Evolutionary conservation across 768 basidiomycete species (phyloP), one percentile per base, ranked within the genome.

Genomic region (Leccinum sublutescens): DNA sequence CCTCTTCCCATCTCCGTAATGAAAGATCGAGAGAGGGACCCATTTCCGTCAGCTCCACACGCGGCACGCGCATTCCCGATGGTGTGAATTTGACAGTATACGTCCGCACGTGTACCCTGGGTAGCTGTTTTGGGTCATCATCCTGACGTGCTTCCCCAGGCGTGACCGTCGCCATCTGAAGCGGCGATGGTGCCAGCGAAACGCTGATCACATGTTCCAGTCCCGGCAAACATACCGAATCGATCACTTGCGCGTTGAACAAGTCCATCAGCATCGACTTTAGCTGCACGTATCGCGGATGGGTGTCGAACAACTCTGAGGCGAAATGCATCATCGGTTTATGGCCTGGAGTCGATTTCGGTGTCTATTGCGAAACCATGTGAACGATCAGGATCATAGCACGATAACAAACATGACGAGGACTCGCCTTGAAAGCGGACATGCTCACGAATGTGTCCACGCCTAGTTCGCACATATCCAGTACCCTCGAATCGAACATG

Each of bases 381-480:
- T 14, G 50, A 29, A 45, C 14, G 48, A 23, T 49, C 48, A 45
- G 19, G 10, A 27, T 19, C 19, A 38, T 15, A 19, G 1, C 14
- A 33, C 15, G 51, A 52, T 36, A 3, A 14, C 0, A 23, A 27
- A 49, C 25, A 31, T 4, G 5, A 34, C 2, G n/a, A 52, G n/a
- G 33, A 31, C 84, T 57, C 38, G 91, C 97, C 80, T 93, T 92
- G 78, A 96, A 88, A 36, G 85, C 85, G 14, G 80, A 66, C 89
- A 98, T 95, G 62, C 84, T 80, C 54, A 84, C 80, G 69, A 87
- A 94, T 48, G 77, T 82, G 55, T 94, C 91, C 27, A 98, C 86
- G 1, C 96, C 95, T 9, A 97, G 76, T 76, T 98, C 97, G 58
- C 93, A 83, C 93, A 98, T 96, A 73, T 99, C 97, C 67, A 98